Percentiles rank a stretch among this genome's conserved stretches.
Evolutionary conservation across 345 rosid genomes (phyloP).

Genomic region (Fremontodendron californicum): DNA sequence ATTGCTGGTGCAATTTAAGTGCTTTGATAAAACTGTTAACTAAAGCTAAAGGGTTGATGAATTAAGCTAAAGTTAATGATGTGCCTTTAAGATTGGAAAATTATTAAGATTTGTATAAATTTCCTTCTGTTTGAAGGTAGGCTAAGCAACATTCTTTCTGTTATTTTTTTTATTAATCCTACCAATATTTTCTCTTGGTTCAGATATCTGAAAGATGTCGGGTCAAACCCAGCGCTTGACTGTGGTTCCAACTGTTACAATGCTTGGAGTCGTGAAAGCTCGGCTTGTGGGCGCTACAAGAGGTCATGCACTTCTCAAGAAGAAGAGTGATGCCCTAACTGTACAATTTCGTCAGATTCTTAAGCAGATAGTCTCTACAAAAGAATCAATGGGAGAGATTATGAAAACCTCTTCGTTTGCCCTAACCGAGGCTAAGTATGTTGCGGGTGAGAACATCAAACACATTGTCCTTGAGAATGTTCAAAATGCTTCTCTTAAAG

Average conservation of each 20-base stretch:
- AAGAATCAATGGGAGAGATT: slow-evolving; percentile 83
- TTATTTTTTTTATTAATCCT: not conserved
- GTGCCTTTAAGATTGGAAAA: not conserved
- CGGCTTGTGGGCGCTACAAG: slow-evolving; percentile 87
- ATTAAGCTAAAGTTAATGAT: not conserved
- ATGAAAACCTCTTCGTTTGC: slow-evolving; percentile 85
- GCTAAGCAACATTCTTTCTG: not conserved
- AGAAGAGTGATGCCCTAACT: slow-evolving; percentile 93
- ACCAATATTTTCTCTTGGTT: not conserved
- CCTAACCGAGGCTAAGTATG: slow-evolving; percentile 75
- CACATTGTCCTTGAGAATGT: slow-evolving; percentile 80
- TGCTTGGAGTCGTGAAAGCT: slow-evolving; percentile 72
- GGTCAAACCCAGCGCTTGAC: slow-evolving; percentile 73
- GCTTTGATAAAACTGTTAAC: not conserved
- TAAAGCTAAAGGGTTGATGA: not conserved
- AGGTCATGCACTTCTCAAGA: slow-evolving; percentile 94
- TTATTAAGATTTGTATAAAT: not conserved
- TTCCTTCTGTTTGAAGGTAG: not conserved
- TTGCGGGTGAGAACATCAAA: slow-evolving; percentile 82
- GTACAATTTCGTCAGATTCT: slow-evolving; percentile 84
- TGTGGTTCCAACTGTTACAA: slow-evolving; percentile 85
- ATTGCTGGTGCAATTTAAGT: not conserved
- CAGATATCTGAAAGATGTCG: slow-evolving; percentile 48
- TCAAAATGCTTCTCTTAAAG: slow-evolving; percentile 69
- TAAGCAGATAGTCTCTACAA: slow-evolving; percentile 69